phyloP scores from a whole-genome alignment of 495 filamentous ascomycete genomes.

The Penicillium fimorum region DNA sequence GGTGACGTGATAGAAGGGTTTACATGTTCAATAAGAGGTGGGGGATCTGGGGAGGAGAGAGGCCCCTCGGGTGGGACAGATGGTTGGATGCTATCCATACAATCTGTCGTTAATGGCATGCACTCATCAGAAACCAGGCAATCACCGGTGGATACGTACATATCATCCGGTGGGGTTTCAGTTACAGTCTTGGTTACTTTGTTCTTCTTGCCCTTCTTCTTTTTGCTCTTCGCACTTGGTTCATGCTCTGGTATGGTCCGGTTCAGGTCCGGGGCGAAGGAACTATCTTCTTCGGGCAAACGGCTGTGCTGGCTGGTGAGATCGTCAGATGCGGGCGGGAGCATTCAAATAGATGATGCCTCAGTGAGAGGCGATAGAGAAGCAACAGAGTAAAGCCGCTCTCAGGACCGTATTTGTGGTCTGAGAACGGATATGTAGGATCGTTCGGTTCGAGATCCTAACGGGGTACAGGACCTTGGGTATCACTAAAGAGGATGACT shows the following conservation, averaged over 20 bases:
- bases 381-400: slow-evolving; percentile 26
- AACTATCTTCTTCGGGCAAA: slow-evolving; percentile 38
- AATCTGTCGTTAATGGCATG: slow-evolving; percentile 6
- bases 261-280: slow-evolving; percentile 29
- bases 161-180: slow-evolving; percentile 38
- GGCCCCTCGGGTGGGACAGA: slow-evolving; percentile 37
- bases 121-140: slow-evolving; percentile 10
- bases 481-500: background rate
- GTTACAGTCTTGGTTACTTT: slow-evolving; percentile 39
- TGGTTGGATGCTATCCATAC: slow-evolving; percentile 24
- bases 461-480: slow-evolving; percentile 1
- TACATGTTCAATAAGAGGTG: slow-evolving; percentile 26
- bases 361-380: slow-evolving; percentile 29
- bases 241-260: slow-evolving; percentile 38
- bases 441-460: slow-evolving; percentile 11
- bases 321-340: slow-evolving; percentile 49
- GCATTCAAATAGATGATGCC: slow-evolving; percentile 46
- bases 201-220: slow-evolving; percentile 46
- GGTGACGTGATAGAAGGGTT: slow-evolving; percentile 41
- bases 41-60: slow-evolving; percentile 34
- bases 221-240: slow-evolving; percentile 43
- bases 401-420: slow-evolving; percentile 36
- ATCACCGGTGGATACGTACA: slow-evolving; percentile 34
- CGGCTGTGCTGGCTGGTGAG: slow-evolving; percentile 44
- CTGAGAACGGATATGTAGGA: slow-evolving; percentile 39